Evolutionary conservation across 352 stramenopile species (phyloP).

Genomic region (Phytophthora aleatoria): DNA sequence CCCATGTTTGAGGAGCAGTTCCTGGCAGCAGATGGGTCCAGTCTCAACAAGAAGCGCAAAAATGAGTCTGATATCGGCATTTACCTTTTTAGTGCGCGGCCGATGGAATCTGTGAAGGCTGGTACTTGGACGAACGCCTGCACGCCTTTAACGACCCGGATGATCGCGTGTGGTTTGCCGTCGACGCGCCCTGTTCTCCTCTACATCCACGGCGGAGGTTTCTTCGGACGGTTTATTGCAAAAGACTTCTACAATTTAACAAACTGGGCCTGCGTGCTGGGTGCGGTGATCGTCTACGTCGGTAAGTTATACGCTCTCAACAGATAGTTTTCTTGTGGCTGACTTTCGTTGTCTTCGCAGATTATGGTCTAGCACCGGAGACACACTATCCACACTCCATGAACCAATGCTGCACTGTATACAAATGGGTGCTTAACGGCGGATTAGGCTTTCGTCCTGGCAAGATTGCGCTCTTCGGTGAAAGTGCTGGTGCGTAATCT

Average conservation of each 20-base stretch:
- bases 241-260: constrained; percentile 85
- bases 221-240: constrained; percentile 88
- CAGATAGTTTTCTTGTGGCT: constrained; percentile 2
- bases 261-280: constrained; percentile 66
- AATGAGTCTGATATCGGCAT: constrained; percentile 67
- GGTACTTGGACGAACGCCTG: constrained; percentile 74
- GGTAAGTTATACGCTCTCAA: constrained; percentile 44
- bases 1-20: constrained; percentile 73
- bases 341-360: constrained; percentile 30
- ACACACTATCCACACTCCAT: constrained; percentile 81
- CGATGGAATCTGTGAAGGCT: constrained; percentile 60
- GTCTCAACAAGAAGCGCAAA: constrained; percentile 36
- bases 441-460: constrained; percentile 74
- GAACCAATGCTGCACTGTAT: constrained; percentile 81
- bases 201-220: constrained; percentile 88
- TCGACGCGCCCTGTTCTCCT: constrained; percentile 72
- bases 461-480: constrained; percentile 79
- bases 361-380: constrained; percentile 85
- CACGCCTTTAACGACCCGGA: constrained; percentile 54
- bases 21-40: constrained; percentile 51
- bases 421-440: constrained; percentile 83
- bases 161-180: constrained; percentile 77
- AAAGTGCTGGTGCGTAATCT: constrained; percentile 70
- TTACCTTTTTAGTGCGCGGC: constrained; percentile 72
- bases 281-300: constrained; percentile 88